Percentiles rank a stretch among this genome's conserved stretches.
Conservation (phyloP, 2,329 filamentous ascomycete species). For the Sordariomycetes sp. region DNA sequence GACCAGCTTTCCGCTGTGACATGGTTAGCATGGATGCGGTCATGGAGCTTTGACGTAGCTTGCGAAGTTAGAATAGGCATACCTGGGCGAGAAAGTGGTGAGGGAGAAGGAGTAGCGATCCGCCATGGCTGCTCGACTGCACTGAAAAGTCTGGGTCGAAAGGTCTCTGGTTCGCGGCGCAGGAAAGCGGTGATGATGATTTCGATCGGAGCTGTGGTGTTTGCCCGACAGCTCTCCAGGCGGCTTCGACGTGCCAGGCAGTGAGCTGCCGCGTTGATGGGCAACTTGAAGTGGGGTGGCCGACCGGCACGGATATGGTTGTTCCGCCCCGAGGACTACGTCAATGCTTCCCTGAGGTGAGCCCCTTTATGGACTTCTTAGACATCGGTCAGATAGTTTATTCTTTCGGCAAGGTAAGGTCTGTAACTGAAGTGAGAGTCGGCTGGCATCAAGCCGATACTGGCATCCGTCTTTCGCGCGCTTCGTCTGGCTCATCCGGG, state of each 20-base stretch:
- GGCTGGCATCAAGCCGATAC: too few species aligned
- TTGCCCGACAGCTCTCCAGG: slow-evolving; percentile 6
- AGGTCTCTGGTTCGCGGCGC: background rate
- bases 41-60: slow-evolving; percentile 14
- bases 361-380: too few species aligned
- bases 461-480: too few species aligned
- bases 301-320: too few species aligned
- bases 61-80: too few species aligned
- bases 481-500: too few species aligned
- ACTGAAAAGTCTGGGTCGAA: background rate
- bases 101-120: slow-evolving; percentile 99
- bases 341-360: too few species aligned
- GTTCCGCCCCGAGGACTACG: too few species aligned
- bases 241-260: slow-evolving; percentile 1
- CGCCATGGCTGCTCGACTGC: slow-evolving; percentile 58
- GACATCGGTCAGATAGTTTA: too few species aligned
- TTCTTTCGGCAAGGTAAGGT: too few species aligned
- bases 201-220: slow-evolving; percentile 18
- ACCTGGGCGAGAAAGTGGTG: slow-evolving; percentile 99
- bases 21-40: slow-evolving; percentile 11
- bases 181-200: slow-evolving; percentile 1
- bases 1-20: slow-evolving; percentile 83
- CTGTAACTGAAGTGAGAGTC: too few species aligned
- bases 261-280: slow-evolving; percentile 4
- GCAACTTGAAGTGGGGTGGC: too few species aligned